Base-by-base conservation (phyloP, 2,329 filamentous ascomycete genomes). In the Madurella fahalii region DNA sequence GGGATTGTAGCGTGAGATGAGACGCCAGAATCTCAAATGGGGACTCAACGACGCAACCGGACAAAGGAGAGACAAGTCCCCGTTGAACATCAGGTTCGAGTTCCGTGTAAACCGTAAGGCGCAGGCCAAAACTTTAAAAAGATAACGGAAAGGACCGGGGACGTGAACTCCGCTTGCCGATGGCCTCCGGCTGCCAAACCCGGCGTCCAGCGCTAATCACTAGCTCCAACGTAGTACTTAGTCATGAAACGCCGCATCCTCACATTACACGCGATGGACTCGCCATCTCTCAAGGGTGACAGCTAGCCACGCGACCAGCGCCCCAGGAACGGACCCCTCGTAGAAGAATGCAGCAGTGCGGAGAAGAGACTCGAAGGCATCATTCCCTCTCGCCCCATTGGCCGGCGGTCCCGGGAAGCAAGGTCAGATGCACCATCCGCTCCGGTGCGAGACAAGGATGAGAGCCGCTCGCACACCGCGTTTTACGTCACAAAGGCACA, bases 401-500 rank as follows among this genome's bases (percentile, higher is more conserved):
- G 50, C 44, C 47, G 42, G 8, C 9, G 5, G 17, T 47, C 40
- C 44, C 43, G 48, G 44, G 48, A 13, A 34, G 45, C 31, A 32
- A 53, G 56, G 56, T 58, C 56, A 58, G 56, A 58, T 58, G 56
- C 12, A 12, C 46, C 49, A 52, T 40, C 31, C 25, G 16, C 31
- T 13, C 47, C 46, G 43, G 31, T 9, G 7, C 13, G 15, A 13
- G 7, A 37, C 52, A 52, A 41, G 52, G 45, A 49, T 45, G 34
- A 8, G 42, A 31, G 31, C 51, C 49, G 39, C 43, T 50, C 47
- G 37, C 18, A 31, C 39, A 42, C 51, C 49, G 44, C 37, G 30
- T 58, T 60, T 60, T 60, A 60, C 58, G 58, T 60, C 58, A 60
- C 54, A 32, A 58, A 40, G 40, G 18, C 34, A 13, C 13, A 46